A percentile compares a stretch with the other conserved stretches of the same genome.
phyloP scores from a whole-genome alignment of 768 basidiomycete genomes.

The Mycena sanguinolenta region DNA sequence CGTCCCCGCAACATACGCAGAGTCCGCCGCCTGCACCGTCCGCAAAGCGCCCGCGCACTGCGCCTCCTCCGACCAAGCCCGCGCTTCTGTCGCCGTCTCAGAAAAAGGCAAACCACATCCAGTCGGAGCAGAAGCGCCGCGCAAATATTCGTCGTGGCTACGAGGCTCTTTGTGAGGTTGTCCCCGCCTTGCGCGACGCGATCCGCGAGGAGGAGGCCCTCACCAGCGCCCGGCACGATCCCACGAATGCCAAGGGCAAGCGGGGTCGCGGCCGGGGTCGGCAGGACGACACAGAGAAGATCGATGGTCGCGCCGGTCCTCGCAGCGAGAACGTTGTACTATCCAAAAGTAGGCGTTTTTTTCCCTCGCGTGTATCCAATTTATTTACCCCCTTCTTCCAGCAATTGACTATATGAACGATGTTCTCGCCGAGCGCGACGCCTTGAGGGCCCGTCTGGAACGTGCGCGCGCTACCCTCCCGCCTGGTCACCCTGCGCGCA shows the following conservation, averaged over 20 bases:
- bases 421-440: constrained; percentile 71
- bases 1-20: constrained; percentile 49
- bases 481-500: constrained; percentile 70
- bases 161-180: constrained; percentile 86
- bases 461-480: constrained; percentile 70
- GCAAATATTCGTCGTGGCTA: constrained; percentile 93
- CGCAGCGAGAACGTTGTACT: constrained; percentile 92
- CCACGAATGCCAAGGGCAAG: constrained; percentile 61
- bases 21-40: constrained; percentile 36
- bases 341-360: constrained; percentile 78
- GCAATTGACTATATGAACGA: constrained; percentile 89
- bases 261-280: constrained; percentile 53
- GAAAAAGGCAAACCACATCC: constrained; percentile 95
- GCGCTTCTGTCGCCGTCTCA: constrained; percentile 82
- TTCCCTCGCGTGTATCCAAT: constrained; percentile 15
- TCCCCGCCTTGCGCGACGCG: constrained; percentile 86
- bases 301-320: constrained; percentile 90
- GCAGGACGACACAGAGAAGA: constrained; percentile 66
- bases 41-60: constrained; percentile 26
- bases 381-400: constrained; percentile 46
- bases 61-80: constrained; percentile 49
- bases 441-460: constrained; percentile 70
- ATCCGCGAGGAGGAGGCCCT: constrained; percentile 80
- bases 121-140: constrained; percentile 93
- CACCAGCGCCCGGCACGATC: constrained; percentile 45